A percentile compares a stretch with the other conserved stretches of the same genome.
Conservation (phyloP, 257 asterid species). For the Solanum pinnatisectum region DNA sequence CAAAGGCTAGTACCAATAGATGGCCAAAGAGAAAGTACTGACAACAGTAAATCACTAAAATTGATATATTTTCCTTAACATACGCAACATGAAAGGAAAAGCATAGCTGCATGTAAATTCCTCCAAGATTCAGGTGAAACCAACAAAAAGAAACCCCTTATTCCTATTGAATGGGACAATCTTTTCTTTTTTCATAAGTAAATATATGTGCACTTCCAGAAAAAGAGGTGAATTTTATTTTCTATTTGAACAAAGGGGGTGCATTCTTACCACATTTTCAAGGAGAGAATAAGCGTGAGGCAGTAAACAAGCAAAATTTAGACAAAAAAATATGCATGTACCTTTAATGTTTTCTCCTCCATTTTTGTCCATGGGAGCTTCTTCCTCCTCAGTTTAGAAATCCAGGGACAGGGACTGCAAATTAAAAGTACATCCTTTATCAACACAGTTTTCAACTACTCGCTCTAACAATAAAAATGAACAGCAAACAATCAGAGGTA, state of each 20-base stretch:
- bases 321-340: constrained; percentile 3
- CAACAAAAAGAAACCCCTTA: background rate
- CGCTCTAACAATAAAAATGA: background rate
- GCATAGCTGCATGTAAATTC: background rate
- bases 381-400: constrained; percentile 29
- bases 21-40: background rate
- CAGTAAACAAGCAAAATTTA: background rate
- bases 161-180: background rate
- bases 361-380: constrained; percentile 37
- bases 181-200: background rate
- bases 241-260: background rate
- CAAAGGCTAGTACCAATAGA: background rate
- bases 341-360: constrained; percentile 61
- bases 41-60: background rate
- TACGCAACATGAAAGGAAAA: background rate
- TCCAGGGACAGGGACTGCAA: constrained; percentile 35
- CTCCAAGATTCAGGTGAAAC: background rate
- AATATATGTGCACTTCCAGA: background rate
- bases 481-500: background rate
- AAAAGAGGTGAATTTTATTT: background rate
- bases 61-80: background rate
- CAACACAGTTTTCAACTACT: background rate
- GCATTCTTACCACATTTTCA: background rate
- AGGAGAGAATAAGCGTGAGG: background rate
- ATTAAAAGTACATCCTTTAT: background rate